Evolutionary conservation across 768 basidiomycete genomes (phyloP).

Genomic region (Bullera alba): DNA sequence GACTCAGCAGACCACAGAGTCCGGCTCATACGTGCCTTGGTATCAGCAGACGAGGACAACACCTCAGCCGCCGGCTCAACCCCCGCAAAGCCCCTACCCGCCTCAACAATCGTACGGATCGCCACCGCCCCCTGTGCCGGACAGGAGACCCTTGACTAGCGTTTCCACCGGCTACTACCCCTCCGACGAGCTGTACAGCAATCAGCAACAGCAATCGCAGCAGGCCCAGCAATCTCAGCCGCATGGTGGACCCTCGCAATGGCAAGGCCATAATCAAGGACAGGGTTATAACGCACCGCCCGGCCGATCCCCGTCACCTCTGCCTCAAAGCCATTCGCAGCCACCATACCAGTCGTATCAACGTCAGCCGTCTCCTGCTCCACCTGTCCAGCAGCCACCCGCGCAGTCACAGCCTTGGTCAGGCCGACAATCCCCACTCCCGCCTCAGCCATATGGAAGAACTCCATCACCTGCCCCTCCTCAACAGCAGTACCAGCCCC

Average conservation of each 20-base stretch:
- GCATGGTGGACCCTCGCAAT: not conserved
- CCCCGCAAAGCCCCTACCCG: constrained; percentile 1
- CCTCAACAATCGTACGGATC: not conserved
- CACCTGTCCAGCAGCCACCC: not conserved
- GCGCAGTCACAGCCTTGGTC: not conserved
- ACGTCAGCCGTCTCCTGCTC: not conserved
- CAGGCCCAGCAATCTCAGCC: constrained; percentile 7
- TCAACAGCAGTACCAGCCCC: constrained; percentile 3
- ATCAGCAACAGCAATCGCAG: constrained; percentile 3
- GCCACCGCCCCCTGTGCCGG: constrained; percentile 18
- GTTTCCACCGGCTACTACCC: constrained; percentile 35
- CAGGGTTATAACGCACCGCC: not conserved
- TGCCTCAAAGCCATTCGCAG: not conserved
- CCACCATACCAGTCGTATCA: not conserved
- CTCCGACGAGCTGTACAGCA: constrained; percentile 35
- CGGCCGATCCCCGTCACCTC: not conserved
- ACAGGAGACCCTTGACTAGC: constrained; percentile 11
- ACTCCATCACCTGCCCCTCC: not conserved
- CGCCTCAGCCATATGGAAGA: not conserved
- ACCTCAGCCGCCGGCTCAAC: constrained; percentile 1
- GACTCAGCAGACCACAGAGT: not conserved
- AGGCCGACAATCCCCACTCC: not conserved
- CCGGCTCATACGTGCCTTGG: constrained; percentile 34
- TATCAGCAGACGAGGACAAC: constrained; percentile 35
- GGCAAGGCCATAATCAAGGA: not conserved